phyloP scores from a whole-genome alignment of 257 asterid genomes.

The Solanum virginianum region DNA sequence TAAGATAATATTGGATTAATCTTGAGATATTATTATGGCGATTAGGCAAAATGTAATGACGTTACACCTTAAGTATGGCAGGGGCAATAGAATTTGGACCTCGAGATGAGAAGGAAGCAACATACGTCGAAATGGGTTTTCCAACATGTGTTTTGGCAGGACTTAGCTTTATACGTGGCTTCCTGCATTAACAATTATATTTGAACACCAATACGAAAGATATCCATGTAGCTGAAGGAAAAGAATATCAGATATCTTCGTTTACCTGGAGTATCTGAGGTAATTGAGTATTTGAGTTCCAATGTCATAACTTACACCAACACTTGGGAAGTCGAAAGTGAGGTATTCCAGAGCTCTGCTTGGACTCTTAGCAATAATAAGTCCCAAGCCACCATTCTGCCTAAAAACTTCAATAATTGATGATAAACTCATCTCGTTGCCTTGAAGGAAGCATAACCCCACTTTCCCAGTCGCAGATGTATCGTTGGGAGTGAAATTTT shows the following conservation, averaged over 20 bases:
- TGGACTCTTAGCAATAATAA: conserved; percentile 13
- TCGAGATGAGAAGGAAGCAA: conserved; percentile 28
- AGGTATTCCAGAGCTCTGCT: not conserved
- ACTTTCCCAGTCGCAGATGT: conserved; percentile 19
- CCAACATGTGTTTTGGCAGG: conserved; percentile 20
- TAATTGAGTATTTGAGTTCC: conserved; percentile 23
- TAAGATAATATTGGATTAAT: not conserved
- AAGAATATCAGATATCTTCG: no score
- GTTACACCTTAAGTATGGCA: conserved; percentile 19
- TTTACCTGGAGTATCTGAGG: conserved; percentile 17
- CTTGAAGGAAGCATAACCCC: conserved; percentile 18
- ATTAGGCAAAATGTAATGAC: not conserved
- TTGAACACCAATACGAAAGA: not conserved
- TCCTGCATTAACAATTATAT: conserved; percentile 1
- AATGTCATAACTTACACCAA: conserved; percentile 9
- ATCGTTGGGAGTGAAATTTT: not conserved
- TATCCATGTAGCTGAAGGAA: not conserved
- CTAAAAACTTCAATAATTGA: not conserved
- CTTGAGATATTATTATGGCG: not conserved
- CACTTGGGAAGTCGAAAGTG: not conserved
- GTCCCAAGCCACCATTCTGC: conserved; percentile 16
- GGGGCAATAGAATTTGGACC: conserved; percentile 34
- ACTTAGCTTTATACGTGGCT: conserved; percentile 16
- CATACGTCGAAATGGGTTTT: conserved; percentile 5
- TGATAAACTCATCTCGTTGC: not conserved